Conservation (phyloP, 2,329 filamentous ascomycete genomes). For the Cryphonectria nitschkei region DNA sequence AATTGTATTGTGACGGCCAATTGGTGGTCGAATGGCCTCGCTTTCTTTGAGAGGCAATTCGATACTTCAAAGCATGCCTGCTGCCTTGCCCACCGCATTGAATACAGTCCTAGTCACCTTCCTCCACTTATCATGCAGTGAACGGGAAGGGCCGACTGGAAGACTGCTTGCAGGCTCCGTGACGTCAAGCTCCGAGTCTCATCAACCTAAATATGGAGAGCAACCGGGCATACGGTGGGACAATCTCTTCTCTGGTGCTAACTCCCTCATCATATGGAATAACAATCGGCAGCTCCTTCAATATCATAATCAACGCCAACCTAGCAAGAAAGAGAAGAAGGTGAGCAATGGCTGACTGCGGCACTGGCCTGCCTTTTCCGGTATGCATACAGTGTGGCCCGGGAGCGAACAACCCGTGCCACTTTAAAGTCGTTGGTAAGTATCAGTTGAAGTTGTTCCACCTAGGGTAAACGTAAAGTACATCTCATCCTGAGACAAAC, state of each 20-base stretch:
- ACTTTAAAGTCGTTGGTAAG: conserved; percentile 26
- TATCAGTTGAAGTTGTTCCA: neutral
- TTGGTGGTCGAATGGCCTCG: neutral
- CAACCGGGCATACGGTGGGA: neutral
- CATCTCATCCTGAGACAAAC: neutral
- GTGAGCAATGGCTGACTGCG: conserved; percentile 19
- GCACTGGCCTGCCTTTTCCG: conserved; percentile 17
- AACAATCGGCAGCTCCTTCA: neutral
- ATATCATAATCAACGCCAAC: neutral
- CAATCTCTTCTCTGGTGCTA: neutral
- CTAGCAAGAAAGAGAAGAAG: neutral
- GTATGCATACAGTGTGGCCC: conserved; percentile 27
- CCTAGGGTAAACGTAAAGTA: neutral
- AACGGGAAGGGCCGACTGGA: neutral
- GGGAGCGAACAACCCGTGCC: conserved; percentile 24
- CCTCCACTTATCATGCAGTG: neutral
- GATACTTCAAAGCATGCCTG: neutral
- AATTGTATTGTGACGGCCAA: neutral
- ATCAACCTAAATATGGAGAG: neutral
- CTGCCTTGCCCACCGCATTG: neutral
- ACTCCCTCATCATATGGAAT: neutral
- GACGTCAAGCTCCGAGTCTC: neutral
- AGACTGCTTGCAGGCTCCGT: neutral
- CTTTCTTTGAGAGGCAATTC: neutral
- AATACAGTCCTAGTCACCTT: neutral